A percentile compares a stretch with the other conserved stretches of the same genome.
Evolutionary conservation across 2,329 filamentous ascomycete genomes (phyloP).

Genomic region (Tolypocladium pustulatum): DNA sequence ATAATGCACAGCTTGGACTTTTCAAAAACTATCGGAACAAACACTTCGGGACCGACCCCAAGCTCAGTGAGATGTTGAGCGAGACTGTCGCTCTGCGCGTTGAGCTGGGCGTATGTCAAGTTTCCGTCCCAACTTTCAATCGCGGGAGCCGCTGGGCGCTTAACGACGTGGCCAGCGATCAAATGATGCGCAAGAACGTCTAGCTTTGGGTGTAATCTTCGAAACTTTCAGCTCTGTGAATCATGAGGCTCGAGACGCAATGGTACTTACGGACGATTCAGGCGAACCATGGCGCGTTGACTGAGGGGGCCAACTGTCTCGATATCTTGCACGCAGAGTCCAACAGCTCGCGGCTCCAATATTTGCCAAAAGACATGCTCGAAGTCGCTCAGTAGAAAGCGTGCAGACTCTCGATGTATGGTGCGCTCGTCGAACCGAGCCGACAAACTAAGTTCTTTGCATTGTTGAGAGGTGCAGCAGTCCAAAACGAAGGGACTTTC

Average conservation of each 20-base stretch:
- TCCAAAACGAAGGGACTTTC: neutral
- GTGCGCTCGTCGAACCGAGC: neutral
- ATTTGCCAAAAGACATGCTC: constrained; percentile 1
- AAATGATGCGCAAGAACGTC: neutral
- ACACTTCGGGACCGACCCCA: neutral
- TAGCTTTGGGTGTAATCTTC: neutral
- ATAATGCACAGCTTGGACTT: constrained; percentile 13
- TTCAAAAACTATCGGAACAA: constrained; percentile 5
- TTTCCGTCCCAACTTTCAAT: constrained; percentile 1
- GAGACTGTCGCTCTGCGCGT: neutral
- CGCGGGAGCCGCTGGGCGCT: neutral
- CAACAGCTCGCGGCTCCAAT: neutral
- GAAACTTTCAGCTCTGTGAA: neutral
- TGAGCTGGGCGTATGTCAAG: neutral
- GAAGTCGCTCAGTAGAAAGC: neutral
- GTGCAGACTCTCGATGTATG: neutral
- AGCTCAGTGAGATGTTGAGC: neutral
- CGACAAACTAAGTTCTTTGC: neutral
- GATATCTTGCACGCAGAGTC: neutral
- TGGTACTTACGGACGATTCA: constrained; percentile 1
- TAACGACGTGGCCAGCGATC: neutral
- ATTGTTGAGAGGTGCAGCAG: neutral
- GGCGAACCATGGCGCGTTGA: constrained; percentile 1
- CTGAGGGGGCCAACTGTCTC: neutral
- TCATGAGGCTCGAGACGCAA: neutral